Evolutionary conservation across 306 rosid species (phyloP).

Genomic region (Quercus glauca): DNA sequence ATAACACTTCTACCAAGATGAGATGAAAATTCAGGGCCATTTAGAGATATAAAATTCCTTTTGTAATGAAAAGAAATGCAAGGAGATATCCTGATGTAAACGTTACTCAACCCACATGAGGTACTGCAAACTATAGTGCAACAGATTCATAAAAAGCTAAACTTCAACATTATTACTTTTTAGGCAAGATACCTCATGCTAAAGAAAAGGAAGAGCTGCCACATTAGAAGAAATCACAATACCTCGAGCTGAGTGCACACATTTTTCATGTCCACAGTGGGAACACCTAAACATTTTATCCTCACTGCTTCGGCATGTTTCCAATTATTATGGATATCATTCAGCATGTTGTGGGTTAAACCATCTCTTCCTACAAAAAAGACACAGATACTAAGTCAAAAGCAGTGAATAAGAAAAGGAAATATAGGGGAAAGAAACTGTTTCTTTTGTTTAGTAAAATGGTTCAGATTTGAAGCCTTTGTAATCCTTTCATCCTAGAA

Average conservation of each 20-base stretch:
- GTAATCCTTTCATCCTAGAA: neutral
- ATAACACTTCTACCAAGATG: slow-evolving; percentile 10
- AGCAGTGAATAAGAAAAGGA: slow-evolving; percentile 9
- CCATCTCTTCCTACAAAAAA: slow-evolving; percentile 82
- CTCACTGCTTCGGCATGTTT: slow-evolving; percentile 74
- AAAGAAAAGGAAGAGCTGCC: neutral
- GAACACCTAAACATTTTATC: slow-evolving; percentile 90
- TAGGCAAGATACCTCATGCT: neutral
- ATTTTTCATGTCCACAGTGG: slow-evolving; percentile 89
- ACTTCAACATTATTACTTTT: neutral
- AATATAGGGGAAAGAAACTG: neutral
- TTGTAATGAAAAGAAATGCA: neutral
- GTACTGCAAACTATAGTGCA: neutral
- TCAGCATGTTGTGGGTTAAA: slow-evolving; percentile 91
- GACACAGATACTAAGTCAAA: neutral
- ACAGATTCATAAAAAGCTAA: neutral
- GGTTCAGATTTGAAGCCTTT: neutral
- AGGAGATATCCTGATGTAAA: neutral
- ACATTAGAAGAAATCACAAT: slow-evolving; percentile 8
- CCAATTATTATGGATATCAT: slow-evolving; percentile 84
- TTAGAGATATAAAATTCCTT: neutral
- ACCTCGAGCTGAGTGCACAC: slow-evolving; percentile 86
- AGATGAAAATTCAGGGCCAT: neutral
- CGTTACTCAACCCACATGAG: neutral
- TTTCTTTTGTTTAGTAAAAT: slow-evolving; percentile 5